Percentiles rank a stretch among this genome's conserved stretches.
phyloP scores from a whole-genome alignment of 2,329 filamentous ascomycete species.

The Stromatinia cepivora region DNA sequence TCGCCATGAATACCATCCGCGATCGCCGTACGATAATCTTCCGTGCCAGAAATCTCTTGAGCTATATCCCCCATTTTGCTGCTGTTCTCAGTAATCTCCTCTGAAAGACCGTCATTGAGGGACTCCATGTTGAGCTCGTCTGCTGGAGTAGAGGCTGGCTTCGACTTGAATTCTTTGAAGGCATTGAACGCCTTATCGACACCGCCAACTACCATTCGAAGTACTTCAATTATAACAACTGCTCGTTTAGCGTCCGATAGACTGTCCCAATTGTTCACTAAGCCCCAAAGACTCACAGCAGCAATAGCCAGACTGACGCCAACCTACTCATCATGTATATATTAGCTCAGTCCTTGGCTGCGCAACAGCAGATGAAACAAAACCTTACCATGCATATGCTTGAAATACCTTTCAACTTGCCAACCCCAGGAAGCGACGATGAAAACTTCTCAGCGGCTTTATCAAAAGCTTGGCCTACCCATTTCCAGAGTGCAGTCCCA shows the following conservation, averaged over 20 bases:
- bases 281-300: slow-evolving; percentile 3
- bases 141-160: background rate
- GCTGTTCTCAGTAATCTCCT: background rate
- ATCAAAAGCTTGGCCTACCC: background rate
- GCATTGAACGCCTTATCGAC: slow-evolving; percentile 3
- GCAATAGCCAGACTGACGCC: background rate
- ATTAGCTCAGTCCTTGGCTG: background rate
- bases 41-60: background rate
- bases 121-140: background rate
- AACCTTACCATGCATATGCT: slow-evolving; percentile 4
- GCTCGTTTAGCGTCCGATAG: background rate
- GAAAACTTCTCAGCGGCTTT: background rate
- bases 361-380: background rate
- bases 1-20: background rate
- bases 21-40: background rate
- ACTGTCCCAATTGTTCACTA: background rate
- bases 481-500: slow-evolving; percentile 7
- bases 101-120: background rate
- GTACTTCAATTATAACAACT: background rate
- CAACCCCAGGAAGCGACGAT: background rate
- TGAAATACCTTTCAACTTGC: background rate
- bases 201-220: slow-evolving; percentile 3
- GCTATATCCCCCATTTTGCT: background rate
- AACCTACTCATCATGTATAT: background rate
- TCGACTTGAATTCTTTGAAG: background rate